A percentile compares a stretch with the other conserved stretches of the same genome.
Conservation (phyloP, 805 yeast genomes). For the Sugiyamaella smithiae region DNA sequence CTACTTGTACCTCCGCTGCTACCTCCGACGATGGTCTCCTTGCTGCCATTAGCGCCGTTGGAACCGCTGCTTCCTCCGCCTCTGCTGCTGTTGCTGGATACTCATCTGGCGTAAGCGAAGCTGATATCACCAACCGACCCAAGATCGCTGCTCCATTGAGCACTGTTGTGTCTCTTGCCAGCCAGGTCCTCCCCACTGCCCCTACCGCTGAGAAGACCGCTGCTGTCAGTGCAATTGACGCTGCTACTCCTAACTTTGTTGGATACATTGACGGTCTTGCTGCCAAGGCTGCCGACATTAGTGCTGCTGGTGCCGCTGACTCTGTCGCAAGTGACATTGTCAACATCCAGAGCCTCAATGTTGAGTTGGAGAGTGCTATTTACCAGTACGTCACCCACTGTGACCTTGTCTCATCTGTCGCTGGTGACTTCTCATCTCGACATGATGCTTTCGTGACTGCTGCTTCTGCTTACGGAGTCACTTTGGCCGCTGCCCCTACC, state of each 20-base stretch:
- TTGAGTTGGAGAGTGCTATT: no score
- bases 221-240: neutral
- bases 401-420: no score
- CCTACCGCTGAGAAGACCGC: neutral
- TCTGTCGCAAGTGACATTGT: neutral
- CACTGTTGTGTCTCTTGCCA: neutral
- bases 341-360: neutral
- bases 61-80: neutral
- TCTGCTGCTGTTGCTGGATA: neutral
- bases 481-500: neutral
- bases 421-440: neutral
- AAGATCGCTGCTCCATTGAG: neutral
- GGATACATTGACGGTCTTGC: neutral
- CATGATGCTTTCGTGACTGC: neutral
- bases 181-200: no score
- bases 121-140: neutral
- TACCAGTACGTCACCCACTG: no score
- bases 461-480: neutral
- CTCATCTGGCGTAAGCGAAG: neutral
- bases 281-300: neutral
- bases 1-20: slow-evolving; percentile 4
- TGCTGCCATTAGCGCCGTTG: neutral
- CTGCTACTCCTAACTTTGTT: neutral
- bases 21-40: neutral
- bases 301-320: neutral